Base-by-base conservation (phyloP, 163 green algal genomes). In the Botryococcus braunii region DNA sequence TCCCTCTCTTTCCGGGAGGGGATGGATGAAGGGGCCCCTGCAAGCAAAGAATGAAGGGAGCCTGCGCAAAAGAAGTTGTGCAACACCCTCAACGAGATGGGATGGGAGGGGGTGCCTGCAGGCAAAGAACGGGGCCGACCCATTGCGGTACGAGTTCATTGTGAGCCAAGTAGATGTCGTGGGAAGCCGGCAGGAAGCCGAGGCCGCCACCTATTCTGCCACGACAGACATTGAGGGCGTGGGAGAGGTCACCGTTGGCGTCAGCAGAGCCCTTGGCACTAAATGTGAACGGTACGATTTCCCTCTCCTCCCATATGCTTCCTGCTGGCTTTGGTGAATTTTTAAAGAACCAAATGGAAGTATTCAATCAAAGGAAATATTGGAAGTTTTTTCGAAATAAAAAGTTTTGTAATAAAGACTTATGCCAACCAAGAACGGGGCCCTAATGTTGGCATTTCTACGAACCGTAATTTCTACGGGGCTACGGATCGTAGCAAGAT, bases 121-220 rank as follows among this genome's bases (percentile, higher is more conserved):
- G 59, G 67, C 81, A 0, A 67, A 66, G 37, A 96, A 96, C 55
- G 79, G 68, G 13, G 85, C 90, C 37, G 92, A 97, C 72, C 79
- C 90, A 32, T 78, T 98, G 69, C 77, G 84, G 2, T 95, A 92
- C 69, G 49, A 91, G 27, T 93, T 97, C 74, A 95, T 98, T 40
- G 84, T 85, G 17, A 95, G 81, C 39, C 66, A 78, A 49, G 93
- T 46, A 88, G 73, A 83, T 27, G 64, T 89, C 56, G 71, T 77
- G 29, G 76, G 39, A 37, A 50, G 35, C 9, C 59, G 38, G 1
- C 65, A 34, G 25, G 32, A 65, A 41, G 43, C 65, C 9, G 21
- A 46, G 21, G 69, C 64, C 32, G 69, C 74, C 25, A 43, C 74
- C 17, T 85, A 84, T 69, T 71, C 62, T 13, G 69, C 63, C 2